Conservation (phyloP, 2,329 filamentous ascomycete species). For the Colletotrichum brevisporum region DNA sequence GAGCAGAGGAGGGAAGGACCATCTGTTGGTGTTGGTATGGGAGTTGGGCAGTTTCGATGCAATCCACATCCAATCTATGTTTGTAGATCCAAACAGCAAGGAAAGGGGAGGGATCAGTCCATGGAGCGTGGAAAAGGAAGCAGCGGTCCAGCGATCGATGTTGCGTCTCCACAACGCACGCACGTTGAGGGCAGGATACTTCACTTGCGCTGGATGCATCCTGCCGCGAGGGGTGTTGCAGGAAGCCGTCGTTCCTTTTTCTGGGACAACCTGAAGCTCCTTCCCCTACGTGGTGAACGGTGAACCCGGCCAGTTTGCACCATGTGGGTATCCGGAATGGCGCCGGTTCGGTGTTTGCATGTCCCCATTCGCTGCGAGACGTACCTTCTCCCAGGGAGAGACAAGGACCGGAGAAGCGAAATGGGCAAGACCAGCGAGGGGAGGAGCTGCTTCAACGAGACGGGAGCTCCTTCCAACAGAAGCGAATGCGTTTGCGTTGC, state of each 20-base stretch:
- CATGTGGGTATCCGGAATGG: slow-evolving; percentile 19
- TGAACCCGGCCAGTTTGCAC: slow-evolving; percentile 12
- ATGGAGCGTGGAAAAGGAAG: neutral
- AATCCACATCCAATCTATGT: neutral
- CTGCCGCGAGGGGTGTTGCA: neutral
- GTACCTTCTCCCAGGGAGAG: slow-evolving; percentile 13
- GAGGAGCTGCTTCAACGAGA: neutral
- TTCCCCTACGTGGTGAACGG: slow-evolving; percentile 11
- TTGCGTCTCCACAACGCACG: neutral
- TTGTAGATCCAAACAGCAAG: no score
- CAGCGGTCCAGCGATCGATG: neutral
- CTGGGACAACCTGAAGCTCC: slow-evolving; percentile 21
- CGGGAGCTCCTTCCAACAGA: neutral
- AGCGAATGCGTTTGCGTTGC: no score
- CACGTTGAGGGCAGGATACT: no score
- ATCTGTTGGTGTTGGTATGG: no score
- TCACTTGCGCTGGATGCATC: no score
- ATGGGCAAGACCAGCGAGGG: slow-evolving; percentile 7
- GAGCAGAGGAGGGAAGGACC: neutral
- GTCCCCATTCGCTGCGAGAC: neutral
- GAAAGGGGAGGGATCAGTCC: neutral
- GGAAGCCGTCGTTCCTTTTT: slow-evolving; percentile 24
- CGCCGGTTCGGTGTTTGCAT: neutral
- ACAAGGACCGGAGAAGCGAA: slow-evolving; percentile 19
- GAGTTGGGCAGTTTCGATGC: neutral